A percentile compares a stretch with the other conserved stretches of the same genome.
These are phyloP conservation scores for Mucor mucedo DNA, from an alignment of 371 early-diverging fungal species.

Conservation along the genomic window DNA sequence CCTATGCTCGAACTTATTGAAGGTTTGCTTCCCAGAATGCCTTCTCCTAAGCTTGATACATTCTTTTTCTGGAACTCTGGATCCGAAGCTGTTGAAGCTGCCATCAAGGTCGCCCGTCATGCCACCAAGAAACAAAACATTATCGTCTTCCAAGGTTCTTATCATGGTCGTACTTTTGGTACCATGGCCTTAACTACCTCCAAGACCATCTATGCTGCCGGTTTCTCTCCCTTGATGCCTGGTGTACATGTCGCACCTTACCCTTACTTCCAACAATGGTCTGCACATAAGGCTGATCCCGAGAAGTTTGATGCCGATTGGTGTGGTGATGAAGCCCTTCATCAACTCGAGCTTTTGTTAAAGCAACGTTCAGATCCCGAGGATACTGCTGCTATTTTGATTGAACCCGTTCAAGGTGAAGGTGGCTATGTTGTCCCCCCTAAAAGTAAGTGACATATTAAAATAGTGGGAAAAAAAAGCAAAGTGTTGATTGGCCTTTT, in stretches of 20 bases:
- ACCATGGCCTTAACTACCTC: conserved; percentile 64
- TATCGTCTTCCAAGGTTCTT: conserved; percentile 59
- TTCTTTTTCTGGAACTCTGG: conserved; percentile 68
- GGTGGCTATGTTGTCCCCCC: conserved; percentile 80
- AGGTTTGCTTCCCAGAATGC: conserved; percentile 53
- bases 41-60: conserved; percentile 50
- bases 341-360: conserved; percentile 53
- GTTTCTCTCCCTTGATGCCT: conserved; percentile 62
- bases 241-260: conserved; percentile 60
- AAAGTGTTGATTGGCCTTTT: background rate
- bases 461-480: background rate
- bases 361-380: conserved; percentile 55
- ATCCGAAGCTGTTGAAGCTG: conserved; percentile 64
- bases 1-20: conserved; percentile 62
- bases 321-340: conserved; percentile 53
- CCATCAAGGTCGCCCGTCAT: conserved; percentile 62
- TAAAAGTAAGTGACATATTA: conserved; percentile 1
- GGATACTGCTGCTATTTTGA: conserved; percentile 75
- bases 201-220: conserved; percentile 58
- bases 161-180: conserved; percentile 65
- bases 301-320: conserved; percentile 43
- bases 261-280: conserved; percentile 59
- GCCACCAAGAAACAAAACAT: conserved; percentile 63
- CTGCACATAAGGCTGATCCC: conserved; percentile 50
- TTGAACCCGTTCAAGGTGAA: conserved; percentile 86